These are phyloP conservation scores for Ogataea hybrid DNA, from an alignment of 1,139 yeast genomes.

Conservation along the genomic window DNA sequence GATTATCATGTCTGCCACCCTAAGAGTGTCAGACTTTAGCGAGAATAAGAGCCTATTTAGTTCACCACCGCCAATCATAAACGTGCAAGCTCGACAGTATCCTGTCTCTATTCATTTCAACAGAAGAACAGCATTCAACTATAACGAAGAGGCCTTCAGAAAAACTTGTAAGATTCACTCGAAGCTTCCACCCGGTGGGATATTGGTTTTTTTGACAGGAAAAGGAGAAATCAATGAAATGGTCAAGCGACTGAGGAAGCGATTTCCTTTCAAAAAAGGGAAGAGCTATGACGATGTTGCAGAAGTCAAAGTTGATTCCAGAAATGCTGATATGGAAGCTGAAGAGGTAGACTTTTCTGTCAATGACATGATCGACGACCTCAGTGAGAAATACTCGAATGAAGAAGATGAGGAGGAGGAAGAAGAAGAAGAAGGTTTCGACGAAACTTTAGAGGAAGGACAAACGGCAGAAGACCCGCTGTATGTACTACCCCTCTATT, in stretches of 20 bases:
- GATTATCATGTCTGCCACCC: too few relatives aligned
- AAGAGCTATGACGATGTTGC: constrained; percentile 35
- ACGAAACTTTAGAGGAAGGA: constrained; percentile 71
- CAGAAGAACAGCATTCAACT: too few relatives aligned
- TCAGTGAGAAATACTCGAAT: constrained; percentile 21
- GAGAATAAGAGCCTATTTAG: too few relatives aligned
- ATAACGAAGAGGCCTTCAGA: too few relatives aligned
- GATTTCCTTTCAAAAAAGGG: constrained; percentile 55
- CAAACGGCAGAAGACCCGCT: constrained; percentile 81
- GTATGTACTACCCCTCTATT: too few relatives aligned
- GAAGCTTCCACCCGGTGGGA: too few relatives aligned
- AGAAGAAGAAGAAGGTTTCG: constrained; percentile 95
- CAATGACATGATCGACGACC: constrained; percentile 30
- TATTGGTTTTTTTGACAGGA: constrained; percentile 88
- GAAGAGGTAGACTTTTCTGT: constrained; percentile 80
- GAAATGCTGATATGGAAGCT: constrained; percentile 69
- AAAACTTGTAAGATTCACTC: too few relatives aligned
- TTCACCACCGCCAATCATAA: too few relatives aligned
- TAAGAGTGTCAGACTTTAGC: too few relatives aligned
- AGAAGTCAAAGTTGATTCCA: constrained; percentile 54
- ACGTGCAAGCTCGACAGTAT: too few relatives aligned
- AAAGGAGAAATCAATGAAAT: constrained; percentile 83
- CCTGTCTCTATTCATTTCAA: too few relatives aligned
- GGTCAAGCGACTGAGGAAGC: constrained; percentile 64
- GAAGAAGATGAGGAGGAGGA: constrained; percentile 54